Conservation (phyloP, 2,329 filamentous ascomycete species). For the Colletotrichum sp. region DNA sequence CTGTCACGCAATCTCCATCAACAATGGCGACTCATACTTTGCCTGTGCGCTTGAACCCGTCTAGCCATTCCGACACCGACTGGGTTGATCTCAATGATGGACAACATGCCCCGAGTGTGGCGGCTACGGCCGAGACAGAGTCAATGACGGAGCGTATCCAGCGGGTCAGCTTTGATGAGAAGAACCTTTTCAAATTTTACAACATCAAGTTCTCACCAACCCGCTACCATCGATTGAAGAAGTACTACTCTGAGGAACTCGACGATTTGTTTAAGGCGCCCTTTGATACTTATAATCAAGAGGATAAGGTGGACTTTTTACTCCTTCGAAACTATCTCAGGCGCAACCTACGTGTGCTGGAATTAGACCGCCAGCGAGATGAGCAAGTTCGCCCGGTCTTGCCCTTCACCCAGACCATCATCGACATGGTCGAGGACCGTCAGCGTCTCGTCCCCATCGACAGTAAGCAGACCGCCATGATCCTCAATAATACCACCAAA, state of each 20-base stretch:
- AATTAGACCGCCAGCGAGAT: constrained; percentile 36
- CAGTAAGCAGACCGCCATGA: constrained; percentile 45
- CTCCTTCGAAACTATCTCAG: constrained; percentile 53
- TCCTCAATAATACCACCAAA: constrained; percentile 40
- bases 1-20: not conserved
- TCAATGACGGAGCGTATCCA: constrained; percentile 46
- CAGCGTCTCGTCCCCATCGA: constrained; percentile 48
- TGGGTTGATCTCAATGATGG: constrained; percentile 1
- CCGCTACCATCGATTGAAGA: constrained; percentile 41
- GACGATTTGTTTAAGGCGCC: constrained; percentile 26
- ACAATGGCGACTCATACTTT: not conserved
- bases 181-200: constrained; percentile 54
- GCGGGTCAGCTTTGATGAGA: constrained; percentile 48
- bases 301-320: constrained; percentile 53
- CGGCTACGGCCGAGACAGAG: constrained; percentile 20
- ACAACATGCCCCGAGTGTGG: not conserved
- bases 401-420: constrained; percentile 47
- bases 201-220: constrained; percentile 49
- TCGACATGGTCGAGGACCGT: constrained; percentile 51
- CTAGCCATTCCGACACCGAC: not conserved
- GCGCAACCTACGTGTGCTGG: constrained; percentile 26
- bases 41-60: not conserved
- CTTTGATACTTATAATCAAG: constrained; percentile 37
- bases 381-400: constrained; percentile 43
- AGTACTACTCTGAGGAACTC: constrained; percentile 48